These are phyloP conservation scores for Leishmania lainsoni DNA, from an alignment of 208 protist species.

Conservation along the genomic window DNA sequence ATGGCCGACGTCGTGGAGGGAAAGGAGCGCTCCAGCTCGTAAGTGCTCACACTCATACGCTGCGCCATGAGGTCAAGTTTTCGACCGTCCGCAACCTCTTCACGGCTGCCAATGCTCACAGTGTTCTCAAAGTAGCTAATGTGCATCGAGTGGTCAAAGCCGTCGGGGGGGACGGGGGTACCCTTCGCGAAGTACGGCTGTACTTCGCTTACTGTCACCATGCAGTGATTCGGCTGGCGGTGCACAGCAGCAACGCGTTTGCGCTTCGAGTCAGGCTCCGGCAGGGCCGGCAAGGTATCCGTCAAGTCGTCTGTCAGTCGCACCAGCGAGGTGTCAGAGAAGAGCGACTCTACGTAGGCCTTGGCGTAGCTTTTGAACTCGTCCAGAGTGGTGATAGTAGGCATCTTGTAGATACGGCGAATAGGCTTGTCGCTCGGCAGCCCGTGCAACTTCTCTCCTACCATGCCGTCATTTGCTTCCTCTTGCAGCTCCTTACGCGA, in stretches of 20 bases:
- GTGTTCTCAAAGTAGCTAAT: slow-evolving; percentile 70
- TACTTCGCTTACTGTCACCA: slow-evolving; percentile 80
- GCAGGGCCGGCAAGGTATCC: slow-evolving; percentile 65
- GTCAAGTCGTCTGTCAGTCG: slow-evolving; percentile 65
- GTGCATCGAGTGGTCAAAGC: slow-evolving; percentile 73
- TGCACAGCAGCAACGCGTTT: slow-evolving; percentile 62
- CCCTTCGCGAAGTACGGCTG: slow-evolving; percentile 70
- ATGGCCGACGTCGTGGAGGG: slow-evolving; percentile 83
- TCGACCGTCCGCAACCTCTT: slow-evolving; percentile 21
- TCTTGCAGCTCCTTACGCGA: slow-evolving; percentile 40
- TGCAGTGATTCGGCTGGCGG: slow-evolving; percentile 72
- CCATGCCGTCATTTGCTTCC: slow-evolving; percentile 41
- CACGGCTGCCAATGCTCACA: slow-evolving; percentile 35
- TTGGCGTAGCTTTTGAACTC: slow-evolving; percentile 71
- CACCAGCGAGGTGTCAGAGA: slow-evolving; percentile 63
- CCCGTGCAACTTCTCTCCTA: slow-evolving; percentile 56
- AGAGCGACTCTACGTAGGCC: slow-evolving; percentile 65
- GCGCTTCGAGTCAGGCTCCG: slow-evolving; percentile 66
- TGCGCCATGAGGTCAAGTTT: slow-evolving; percentile 69
- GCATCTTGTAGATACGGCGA: slow-evolving; percentile 88
- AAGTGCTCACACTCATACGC: slow-evolving; percentile 70
- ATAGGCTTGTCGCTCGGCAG: slow-evolving; percentile 60
- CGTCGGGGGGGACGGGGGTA: slow-evolving; percentile 44
- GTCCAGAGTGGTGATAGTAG: slow-evolving; percentile 39
- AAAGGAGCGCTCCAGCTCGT: slow-evolving; percentile 79